These are phyloP conservation scores for Cephalotrichum gorgonifer DNA, from an alignment of 2,329 filamentous ascomycete genomes.

Conservation along the genomic window DNA sequence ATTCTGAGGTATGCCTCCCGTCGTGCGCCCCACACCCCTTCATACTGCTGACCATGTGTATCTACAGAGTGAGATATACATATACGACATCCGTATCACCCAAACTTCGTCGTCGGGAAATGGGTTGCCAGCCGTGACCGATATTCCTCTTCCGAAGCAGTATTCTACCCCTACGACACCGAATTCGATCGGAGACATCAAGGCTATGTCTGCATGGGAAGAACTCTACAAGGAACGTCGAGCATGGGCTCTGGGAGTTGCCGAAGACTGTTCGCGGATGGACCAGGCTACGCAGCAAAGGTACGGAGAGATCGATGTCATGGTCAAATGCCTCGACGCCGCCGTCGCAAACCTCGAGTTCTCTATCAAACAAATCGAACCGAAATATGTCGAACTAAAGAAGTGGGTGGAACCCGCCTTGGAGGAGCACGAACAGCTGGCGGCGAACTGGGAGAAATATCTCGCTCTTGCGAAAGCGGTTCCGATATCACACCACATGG, in stretches of 20 bases:
- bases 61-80: slow-evolving; percentile 75
- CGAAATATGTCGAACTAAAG: slow-evolving; percentile 60
- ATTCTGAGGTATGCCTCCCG: slow-evolving; percentile 55
- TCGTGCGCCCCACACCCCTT: not conserved
- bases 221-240: slow-evolving; percentile 71
- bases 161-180: slow-evolving; percentile 58
- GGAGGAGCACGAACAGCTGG: slow-evolving; percentile 54
- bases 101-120: slow-evolving; percentile 40
- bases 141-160: slow-evolving; percentile 39
- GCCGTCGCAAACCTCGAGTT: slow-evolving; percentile 77
- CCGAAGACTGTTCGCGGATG: slow-evolving; percentile 59
- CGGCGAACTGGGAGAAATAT: slow-evolving; percentile 58
- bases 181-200: slow-evolving; percentile 72
- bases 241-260: slow-evolving; percentile 65
- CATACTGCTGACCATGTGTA: slow-evolving; percentile 4
- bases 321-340: slow-evolving; percentile 70
- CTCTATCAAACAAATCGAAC: slow-evolving; percentile 61
- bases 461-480: slow-evolving; percentile 54
- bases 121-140: slow-evolving; percentile 31
- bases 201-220: slow-evolving; percentile 79
- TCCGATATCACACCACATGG: slow-evolving; percentile 55
- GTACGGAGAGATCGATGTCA: slow-evolving; percentile 63
- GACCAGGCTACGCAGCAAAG: slow-evolving; percentile 51
- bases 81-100: slow-evolving; percentile 77
- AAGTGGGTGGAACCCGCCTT: slow-evolving; percentile 60